Evolutionary conservation across 1,139 yeast species (phyloP), one percentile per base, ranked within the genome.

Genomic region (Hyphopichia fennica): DNA sequence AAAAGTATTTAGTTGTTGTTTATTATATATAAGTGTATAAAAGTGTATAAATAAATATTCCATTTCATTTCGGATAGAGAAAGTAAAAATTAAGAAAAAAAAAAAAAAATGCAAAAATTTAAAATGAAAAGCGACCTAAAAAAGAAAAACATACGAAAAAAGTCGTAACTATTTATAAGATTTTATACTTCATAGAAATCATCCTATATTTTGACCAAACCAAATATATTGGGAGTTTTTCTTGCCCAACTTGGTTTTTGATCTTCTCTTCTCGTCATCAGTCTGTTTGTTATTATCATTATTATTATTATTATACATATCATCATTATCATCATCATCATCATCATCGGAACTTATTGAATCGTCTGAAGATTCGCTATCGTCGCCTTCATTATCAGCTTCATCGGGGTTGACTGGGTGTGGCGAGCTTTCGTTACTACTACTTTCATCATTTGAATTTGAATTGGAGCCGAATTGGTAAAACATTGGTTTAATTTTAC

Each of bases 201-300:
- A 15, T 3, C 31, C 42, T 41, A 63, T 52, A 46, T 68, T 68
- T 45, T 60, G 64, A 3, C 75, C 73, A 54, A 68, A 68, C 75
- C 74, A 68, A 45, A 62, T 54, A 47, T 65, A 64, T 42, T 53
- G 58, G 29, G 50, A 50, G 15, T 42, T 48, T 35, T 47, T 50
- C 37, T 45, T 46, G 34, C 44, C 13, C 32, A 32, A 2, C 35
- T 41, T 18, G 38, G 30, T 18, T 34, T 41, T 27, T 19, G 14
- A 16, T 23, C 28, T 7, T 22, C 14, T n/a, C n/a, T 25, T 25
- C 11, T 25, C n/a, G 11, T 7, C 11, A 25, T 11, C n/a, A 25
- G 13, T n/a, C 13, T 7, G 28, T 4, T 25, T 23, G 8, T 6
- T 11, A 6, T 10, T 5, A 17, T 16, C 13, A 3, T 16, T 18